Evolutionary conservation across 2,329 filamentous ascomycete genomes (phyloP), one percentile per base, ranked within the genome.

Genomic region (Cordyceps sp.): DNA sequence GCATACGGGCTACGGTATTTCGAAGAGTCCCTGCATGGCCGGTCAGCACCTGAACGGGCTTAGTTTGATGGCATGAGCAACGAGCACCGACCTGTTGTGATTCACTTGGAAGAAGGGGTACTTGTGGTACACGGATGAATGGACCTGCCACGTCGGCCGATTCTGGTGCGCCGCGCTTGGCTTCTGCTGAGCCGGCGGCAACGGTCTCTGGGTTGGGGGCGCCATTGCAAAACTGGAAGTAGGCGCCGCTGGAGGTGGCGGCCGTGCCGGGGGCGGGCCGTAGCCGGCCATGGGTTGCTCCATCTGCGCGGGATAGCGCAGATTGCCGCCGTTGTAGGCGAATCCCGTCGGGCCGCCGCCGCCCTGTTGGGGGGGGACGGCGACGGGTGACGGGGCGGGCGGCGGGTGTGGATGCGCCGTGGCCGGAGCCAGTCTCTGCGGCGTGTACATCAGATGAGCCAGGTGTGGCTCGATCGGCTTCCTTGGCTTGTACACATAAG

Each of bases 1-100:
- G 64, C 60, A 43, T 76, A 77, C 1, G 72, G 72, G 5, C 68
- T 73, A 31, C 66, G 61, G 36, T 77, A 75, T 33, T 64, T 64
- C 7, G 61, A 57, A 6, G 64, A 54, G 36, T 69, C 64, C 50
- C 66, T 69, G 37, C 5, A n/a, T 20, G 18, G 10, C 29, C 8
- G 8, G 30, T 49, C 38, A 53, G 37, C 26, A 37, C 27, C 10
- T 8, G 22, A 7, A 4, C 27, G 10, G 16, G 5, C 28, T 13
- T 6, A 14, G 7, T 12, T 23, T 14, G 31, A 4, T 4, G 7
- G 5, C 6, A 20, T n/a, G 27, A 14, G 18, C 15, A 12, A 20
- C 17, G 20, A 15, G 15, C 2, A 42, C 55, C 36, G 57, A 69
- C 61, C 66, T 64, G 39, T 74, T 74, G 39, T 73, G 62, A 37